Base-by-base conservation (phyloP, 2,329 filamentous ascomycete genomes). In the Calonectria pseudoturangicola region DNA sequence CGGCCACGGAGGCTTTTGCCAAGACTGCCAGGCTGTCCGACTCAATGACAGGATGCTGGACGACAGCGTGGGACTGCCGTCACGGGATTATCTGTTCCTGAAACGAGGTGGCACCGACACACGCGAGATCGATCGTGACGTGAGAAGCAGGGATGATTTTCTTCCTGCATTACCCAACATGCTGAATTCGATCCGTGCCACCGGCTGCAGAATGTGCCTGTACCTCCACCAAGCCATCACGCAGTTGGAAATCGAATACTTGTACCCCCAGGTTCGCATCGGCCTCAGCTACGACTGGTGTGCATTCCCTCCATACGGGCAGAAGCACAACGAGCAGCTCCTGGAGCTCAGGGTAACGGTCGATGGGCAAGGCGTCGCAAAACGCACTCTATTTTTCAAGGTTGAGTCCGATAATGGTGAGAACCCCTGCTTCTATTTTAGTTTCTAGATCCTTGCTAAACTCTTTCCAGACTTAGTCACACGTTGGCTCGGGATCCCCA, bases 211-310 rank as follows among this genome's bases (percentile, higher is more conserved):
- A 13, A 60, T 60, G 54, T 60, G 54, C 54, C 54, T 27, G 21
- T 60, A 60, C 30, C 54, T 60, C 54, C 36, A 60, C 54, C 54
- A 58, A 39, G 21, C 39, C 13, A 60, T 60, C 28, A 27, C 33
- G 4, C 54, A 27, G 13, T 60, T 60, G 30, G 25, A 60, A 15
- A 60, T 60, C 25, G 10, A 3, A 16, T 36, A 27, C 21, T 41
- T n/a, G 6, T 10, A 18, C n/a, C 54, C 33, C 3, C n/a, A 60
- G 4, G 18, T 60, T 16, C 15, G n/a, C 36, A 43, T 60, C 21
- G 27, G 9, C 21, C 21, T 60, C 5, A n/a, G 16, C 0, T 60
- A 60, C 54, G 10, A 41, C 2, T 60, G 54, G 54, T 60, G 21
- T n/a, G 25, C 33, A 2, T 58, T 10, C n/a, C 33, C 33, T 4